Conservation (phyloP, 225 moss, liverwort and hornwort species). For the Sphagnum tenellum region DNA sequence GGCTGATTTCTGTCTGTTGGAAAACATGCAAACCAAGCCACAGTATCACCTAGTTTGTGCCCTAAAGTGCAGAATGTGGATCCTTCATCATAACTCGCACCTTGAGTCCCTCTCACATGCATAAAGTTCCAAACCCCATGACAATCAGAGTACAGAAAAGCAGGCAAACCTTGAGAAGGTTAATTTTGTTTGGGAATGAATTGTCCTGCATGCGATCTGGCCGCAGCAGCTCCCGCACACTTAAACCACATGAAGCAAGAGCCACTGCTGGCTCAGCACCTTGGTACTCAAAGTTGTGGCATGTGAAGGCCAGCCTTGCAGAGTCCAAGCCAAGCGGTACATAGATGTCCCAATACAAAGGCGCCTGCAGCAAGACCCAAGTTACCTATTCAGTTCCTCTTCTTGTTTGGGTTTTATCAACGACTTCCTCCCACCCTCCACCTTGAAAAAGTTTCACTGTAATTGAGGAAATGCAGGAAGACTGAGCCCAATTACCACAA, state of each 20-base stretch:
- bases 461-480: too few relatives aligned
- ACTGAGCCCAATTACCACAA: conserved; percentile 38
- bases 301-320: conserved; percentile 84
- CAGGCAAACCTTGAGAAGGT: conserved; percentile 69
- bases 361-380: conserved; percentile 46
- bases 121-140: too few relatives aligned
- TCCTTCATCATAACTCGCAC: too few relatives aligned
- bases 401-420: not conserved
- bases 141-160: too few relatives aligned
- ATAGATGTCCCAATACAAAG: conserved; percentile 87
- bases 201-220: conserved; percentile 97
- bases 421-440: not conserved
- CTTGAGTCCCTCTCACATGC: too few relatives aligned
- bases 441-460: too few relatives aligned
- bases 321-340: conserved; percentile 86
- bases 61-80: too few relatives aligned
- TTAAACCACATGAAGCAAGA: conserved; percentile 78
- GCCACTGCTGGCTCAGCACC: conserved; percentile 59
- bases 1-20: too few relatives aligned
- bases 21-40: too few relatives aligned
- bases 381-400: not conserved
- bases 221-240: conserved; percentile 54
- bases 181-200: conserved; percentile 50
- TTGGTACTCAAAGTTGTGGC: conserved; percentile 99
- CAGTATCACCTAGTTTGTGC: too few relatives aligned